phyloP scores from a whole-genome alignment of 2,329 filamentous ascomycete genomes.

The Exophiala aquamarina region DNA sequence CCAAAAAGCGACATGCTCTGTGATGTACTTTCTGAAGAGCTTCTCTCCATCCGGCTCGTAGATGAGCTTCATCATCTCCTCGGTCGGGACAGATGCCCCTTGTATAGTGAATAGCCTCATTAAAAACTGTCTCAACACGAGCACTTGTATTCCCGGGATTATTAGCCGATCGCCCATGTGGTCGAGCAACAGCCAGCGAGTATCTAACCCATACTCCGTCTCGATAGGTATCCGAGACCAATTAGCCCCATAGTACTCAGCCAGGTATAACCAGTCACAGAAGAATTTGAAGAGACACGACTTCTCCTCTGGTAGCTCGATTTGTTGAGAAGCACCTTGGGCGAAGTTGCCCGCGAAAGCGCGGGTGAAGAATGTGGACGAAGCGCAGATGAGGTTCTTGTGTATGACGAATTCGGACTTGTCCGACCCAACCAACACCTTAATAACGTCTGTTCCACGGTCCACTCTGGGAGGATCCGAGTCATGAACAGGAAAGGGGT shows the following conservation, averaged over 20 bases:
- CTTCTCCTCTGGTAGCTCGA: slow-evolving; percentile 48
- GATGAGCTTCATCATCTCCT: slow-evolving; percentile 3
- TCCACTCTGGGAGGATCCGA: slow-evolving; percentile 8
- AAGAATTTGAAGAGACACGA: slow-evolving; percentile 57
- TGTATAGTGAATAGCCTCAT: slow-evolving; percentile 4
- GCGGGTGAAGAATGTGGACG: slow-evolving; percentile 7
- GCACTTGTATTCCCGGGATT: slow-evolving; percentile 1
- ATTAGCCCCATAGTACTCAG: too few relatives aligned
- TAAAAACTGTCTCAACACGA: slow-evolving; percentile 8
- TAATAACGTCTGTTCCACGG: slow-evolving; percentile 9
- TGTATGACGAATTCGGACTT: slow-evolving; percentile 13
- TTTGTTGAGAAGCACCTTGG: slow-evolving; percentile 40
- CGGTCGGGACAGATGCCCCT: slow-evolving; percentile 3
- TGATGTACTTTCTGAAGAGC: not conserved
- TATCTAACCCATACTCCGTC: too few relatives aligned
- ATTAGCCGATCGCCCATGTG: slow-evolving; percentile 8
- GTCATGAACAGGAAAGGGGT: not conserved
- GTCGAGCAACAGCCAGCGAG: slow-evolving; percentile 13
- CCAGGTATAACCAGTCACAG: slow-evolving; percentile 51
- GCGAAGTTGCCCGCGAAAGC: slow-evolving; percentile 1
- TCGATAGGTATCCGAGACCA: too few relatives aligned
- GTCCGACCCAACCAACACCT: slow-evolving; percentile 9
- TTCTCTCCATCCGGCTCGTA: not conserved
- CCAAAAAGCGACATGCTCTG: slow-evolving; percentile 1
- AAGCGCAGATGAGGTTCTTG: slow-evolving; percentile 9